These are phyloP conservation scores for Pelagophyceae sp. DNA, from an alignment of 352 stramenopile species.

Conservation along the genomic window DNA sequence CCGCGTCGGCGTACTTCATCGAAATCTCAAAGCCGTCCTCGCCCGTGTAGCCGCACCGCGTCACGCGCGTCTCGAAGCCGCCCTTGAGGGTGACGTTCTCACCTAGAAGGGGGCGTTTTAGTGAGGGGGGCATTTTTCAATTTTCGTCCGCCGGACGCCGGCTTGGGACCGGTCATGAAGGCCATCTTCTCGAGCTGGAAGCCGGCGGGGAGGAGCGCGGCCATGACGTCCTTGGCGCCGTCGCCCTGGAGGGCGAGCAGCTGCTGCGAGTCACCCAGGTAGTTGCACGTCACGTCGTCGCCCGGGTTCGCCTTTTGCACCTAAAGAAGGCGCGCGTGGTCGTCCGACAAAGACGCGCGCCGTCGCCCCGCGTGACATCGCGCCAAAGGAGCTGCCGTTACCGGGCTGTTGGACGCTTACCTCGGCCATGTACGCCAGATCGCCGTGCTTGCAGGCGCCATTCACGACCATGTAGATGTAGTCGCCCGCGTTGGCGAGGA, in stretches of 20 bases:
- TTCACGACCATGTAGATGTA: constrained; percentile 92
- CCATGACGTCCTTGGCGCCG: constrained; percentile 70
- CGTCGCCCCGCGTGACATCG: too few species aligned
- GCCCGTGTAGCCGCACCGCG: constrained; percentile 95
- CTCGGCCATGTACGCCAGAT: constrained; percentile 78
- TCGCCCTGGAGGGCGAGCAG: constrained; percentile 90
- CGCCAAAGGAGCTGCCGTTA: too few species aligned
- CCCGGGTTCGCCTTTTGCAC: constrained; percentile 22
- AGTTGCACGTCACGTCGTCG: constrained; percentile 32
- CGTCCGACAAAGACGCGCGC: too few species aligned
- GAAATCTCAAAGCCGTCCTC: constrained; percentile 98
- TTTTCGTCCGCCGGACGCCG: too few species aligned
- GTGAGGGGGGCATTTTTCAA: too few species aligned
- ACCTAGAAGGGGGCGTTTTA: too few species aligned
- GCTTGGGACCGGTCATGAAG: constrained; percentile 91
- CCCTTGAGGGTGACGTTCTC: constrained; percentile 67
- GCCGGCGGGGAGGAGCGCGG: constrained; percentile 58
- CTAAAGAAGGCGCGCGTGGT: constrained; percentile 77
- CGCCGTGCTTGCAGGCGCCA: constrained; percentile 83
- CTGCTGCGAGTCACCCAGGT: constrained; percentile 63
- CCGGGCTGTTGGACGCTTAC: too few species aligned
- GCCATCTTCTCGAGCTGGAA: constrained; percentile 79
- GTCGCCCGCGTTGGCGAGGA: constrained; percentile 89
- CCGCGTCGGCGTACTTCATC: constrained; percentile 46
- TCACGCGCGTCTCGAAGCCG: constrained; percentile 62